A percentile compares a stretch with the other conserved stretches of the same genome.
phyloP scores from a whole-genome alignment of 371 early-diverging fungal species.

The Mycotypha africana region DNA sequence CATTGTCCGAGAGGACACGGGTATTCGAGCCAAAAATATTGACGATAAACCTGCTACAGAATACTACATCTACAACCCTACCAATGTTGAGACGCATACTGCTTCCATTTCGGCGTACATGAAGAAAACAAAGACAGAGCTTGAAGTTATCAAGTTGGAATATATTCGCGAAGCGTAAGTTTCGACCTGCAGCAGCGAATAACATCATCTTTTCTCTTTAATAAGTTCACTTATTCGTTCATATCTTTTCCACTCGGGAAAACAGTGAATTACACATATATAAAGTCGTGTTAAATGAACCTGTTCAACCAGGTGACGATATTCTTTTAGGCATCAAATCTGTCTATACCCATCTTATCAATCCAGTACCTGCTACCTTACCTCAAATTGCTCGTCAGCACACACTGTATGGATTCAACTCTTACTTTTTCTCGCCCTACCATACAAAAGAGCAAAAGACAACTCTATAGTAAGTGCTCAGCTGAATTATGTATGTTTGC shows the following conservation, averaged over 20 bases:
- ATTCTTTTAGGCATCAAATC: slow-evolving; percentile 62
- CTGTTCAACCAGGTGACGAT: slow-evolving; percentile 61
- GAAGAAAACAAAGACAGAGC: slow-evolving; percentile 46
- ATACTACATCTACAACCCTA: slow-evolving; percentile 54
- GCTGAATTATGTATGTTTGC: no score
- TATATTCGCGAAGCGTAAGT: no score
- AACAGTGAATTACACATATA: slow-evolving; percentile 52
- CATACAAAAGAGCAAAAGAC: slow-evolving; percentile 72
- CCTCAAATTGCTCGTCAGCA: slow-evolving; percentile 67
- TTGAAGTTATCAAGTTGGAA: slow-evolving; percentile 26
- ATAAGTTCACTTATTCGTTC: no score
- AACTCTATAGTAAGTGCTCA: slow-evolving; percentile 65
- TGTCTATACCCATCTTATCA: slow-evolving; percentile 49
- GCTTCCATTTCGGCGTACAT: slow-evolving; percentile 45
- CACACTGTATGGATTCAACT: slow-evolving; percentile 57
- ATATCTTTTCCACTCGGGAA: no score
- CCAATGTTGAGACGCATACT: slow-evolving; percentile 19
- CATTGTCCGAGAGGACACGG: slow-evolving; percentile 59
- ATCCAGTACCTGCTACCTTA: slow-evolving; percentile 69
- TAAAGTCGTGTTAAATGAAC: slow-evolving; percentile 52
- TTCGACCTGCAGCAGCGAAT: no score
- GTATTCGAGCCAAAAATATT: slow-evolving; percentile 52
- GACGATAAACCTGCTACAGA: slow-evolving; percentile 32
- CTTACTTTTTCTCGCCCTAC: slow-evolving; percentile 66
- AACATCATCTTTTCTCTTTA: no score